Conservation (phyloP, 2,329 filamentous ascomycete genomes). For the Metarhizium album region DNA sequence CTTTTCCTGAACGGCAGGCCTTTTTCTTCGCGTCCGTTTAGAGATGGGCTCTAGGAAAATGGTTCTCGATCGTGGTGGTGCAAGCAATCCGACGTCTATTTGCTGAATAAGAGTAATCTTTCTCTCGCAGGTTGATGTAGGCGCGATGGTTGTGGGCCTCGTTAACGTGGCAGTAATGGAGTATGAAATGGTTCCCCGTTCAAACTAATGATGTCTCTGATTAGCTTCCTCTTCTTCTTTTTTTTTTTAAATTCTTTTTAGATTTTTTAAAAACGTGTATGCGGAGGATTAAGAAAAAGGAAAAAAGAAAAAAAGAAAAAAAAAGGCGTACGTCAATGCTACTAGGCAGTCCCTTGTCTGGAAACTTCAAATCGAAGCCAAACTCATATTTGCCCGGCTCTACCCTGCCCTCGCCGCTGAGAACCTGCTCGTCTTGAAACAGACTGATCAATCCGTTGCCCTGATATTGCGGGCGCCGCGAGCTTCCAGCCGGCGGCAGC, state of each 20-base stretch:
- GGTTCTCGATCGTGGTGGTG: constrained; percentile 64
- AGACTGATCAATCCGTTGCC: constrained; percentile 71
- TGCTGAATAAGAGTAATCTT: constrained; percentile 72
- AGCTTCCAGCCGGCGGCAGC: constrained; percentile 27
- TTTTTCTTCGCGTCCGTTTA: constrained; percentile 55
- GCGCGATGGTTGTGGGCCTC: constrained; percentile 73
- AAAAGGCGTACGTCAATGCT: constrained; percentile 73
- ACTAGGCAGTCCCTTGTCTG: constrained; percentile 62
- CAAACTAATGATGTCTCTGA: constrained; percentile 56
- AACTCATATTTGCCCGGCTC: constrained; percentile 70
- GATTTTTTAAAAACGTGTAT: no score
- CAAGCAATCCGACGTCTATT: constrained; percentile 71
- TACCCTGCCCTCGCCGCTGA: constrained; percentile 68
- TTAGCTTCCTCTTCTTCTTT: not conserved
- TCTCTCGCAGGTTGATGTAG: constrained; percentile 68
- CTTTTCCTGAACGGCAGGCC: constrained; percentile 35
- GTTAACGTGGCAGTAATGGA: constrained; percentile 84
- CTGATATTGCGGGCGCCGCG: constrained; percentile 44
- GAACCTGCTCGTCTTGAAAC: constrained; percentile 71
- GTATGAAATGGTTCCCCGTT: constrained; percentile 87
- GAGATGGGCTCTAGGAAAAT: constrained; percentile 83
- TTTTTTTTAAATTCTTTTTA: not conserved
- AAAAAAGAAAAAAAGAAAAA: not conserved
- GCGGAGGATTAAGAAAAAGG: not conserved
- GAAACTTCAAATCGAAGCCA: constrained; percentile 63